Percentiles rank a stretch among this genome's conserved stretches.
These are phyloP conservation scores for Bryoerythrophyllum caledonicum DNA, from an alignment of 225 moss, liverwort and hornwort species.

Conservation along the genomic window DNA sequence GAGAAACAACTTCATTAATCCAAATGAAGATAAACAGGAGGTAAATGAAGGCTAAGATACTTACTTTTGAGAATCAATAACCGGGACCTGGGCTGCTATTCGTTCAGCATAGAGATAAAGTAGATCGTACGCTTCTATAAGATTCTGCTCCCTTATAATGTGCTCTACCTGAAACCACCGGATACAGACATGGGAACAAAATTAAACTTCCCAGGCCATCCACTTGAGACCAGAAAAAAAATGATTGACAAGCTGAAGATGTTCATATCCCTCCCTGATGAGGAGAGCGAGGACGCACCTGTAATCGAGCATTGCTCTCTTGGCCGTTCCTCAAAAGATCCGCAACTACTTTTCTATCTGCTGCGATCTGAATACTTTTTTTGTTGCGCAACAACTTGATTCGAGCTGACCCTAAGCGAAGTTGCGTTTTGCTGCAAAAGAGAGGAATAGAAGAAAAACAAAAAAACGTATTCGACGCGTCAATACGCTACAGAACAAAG, in stretches of 20 bases:
- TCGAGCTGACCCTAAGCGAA: slow-evolving; percentile 66
- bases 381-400: slow-evolving; percentile 75
- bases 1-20: background rate
- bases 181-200: slow-evolving; percentile 22
- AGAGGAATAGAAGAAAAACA: background rate
- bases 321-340: slow-evolving; percentile 52
- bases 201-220: background rate
- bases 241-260: background rate
- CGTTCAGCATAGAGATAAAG: slow-evolving; percentile 71
- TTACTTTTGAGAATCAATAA: slow-evolving; percentile 75
- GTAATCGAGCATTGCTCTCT: slow-evolving; percentile 65
- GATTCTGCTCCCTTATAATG: slow-evolving; percentile 65
- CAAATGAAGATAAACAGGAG: background rate
- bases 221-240: background rate
- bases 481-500: background rate
- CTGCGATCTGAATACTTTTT: slow-evolving; percentile 46
- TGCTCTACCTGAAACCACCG: slow-evolving; percentile 65
- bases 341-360: slow-evolving; percentile 54
- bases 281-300: slow-evolving; percentile 42
- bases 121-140: slow-evolving; percentile 68
- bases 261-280: background rate
- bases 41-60: background rate
- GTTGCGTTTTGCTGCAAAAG: slow-evolving; percentile 65
- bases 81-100: slow-evolving; percentile 60
- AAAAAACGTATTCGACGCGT: background rate